A percentile compares a stretch with the other conserved stretches of the same genome.
These are phyloP conservation scores for Lanmaoa pseudosensibilis DNA, from an alignment of 768 basidiomycete species.

Conservation along the genomic window DNA sequence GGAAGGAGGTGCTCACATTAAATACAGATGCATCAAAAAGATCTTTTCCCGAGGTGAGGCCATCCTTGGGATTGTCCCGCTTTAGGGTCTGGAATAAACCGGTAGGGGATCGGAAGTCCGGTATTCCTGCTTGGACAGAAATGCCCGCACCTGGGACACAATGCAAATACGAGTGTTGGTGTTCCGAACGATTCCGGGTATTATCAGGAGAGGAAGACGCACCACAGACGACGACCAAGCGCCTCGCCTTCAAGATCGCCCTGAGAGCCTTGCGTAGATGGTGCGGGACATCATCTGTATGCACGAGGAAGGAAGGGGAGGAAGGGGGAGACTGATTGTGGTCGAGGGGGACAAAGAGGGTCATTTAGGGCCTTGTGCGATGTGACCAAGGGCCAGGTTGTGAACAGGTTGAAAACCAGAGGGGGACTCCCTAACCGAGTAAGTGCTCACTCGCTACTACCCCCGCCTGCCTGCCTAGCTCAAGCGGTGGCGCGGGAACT, in stretches of 20 bases:
- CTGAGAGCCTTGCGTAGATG: constrained; percentile 58
- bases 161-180: not conserved
- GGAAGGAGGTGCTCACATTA: constrained; percentile 50
- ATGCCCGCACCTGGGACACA: constrained; percentile 73
- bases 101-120: constrained; percentile 82
- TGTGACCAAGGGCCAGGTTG: constrained; percentile 26
- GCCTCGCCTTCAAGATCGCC: constrained; percentile 74
- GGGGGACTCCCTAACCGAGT: constrained; percentile 20
- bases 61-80: constrained; percentile 72
- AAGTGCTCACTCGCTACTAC: not conserved
- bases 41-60: constrained; percentile 76
- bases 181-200: constrained; percentile 9
- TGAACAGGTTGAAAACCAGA: constrained; percentile 25
- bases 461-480: not conserved
- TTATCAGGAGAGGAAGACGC: constrained; percentile 33
- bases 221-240: constrained; percentile 88
- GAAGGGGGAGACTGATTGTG: constrained; percentile 44
- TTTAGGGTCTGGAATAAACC: constrained; percentile 80
- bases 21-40: constrained; percentile 91
- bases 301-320: constrained; percentile 57
- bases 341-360: constrained; percentile 62
- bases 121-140: constrained; percentile 84
- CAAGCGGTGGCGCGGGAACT: constrained; percentile 33
- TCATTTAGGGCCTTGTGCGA: constrained; percentile 46
- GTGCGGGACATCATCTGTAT: constrained; percentile 42